These are phyloP conservation scores for Vigna trinervia DNA, from an alignment of 306 rosid genomes.

Conservation along the genomic window DNA sequence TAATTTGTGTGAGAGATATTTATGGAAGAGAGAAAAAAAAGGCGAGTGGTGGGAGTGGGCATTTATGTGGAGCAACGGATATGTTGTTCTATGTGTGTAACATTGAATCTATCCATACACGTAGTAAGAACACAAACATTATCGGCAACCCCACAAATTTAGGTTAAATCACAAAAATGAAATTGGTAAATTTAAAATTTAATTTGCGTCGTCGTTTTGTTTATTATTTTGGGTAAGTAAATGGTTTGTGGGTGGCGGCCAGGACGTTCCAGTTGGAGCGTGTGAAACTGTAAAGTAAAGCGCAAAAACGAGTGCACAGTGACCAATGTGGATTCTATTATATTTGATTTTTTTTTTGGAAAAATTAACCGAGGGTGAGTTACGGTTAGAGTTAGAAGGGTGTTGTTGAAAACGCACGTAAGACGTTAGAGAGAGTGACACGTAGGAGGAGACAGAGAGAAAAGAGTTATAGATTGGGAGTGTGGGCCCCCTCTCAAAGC, in stretches of 20 bases:
- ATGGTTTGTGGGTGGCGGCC: background rate
- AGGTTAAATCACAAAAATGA: too few relatives aligned
- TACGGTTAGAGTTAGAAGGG: background rate
- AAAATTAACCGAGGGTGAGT: background rate
- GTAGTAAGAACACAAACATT: too few relatives aligned
- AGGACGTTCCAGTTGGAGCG: background rate
- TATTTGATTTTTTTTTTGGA: background rate
- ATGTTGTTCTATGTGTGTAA: too few relatives aligned
- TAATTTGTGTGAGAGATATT: background rate
- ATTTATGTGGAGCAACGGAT: background rate
- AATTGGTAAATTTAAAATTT: too few relatives aligned
- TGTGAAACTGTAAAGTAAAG: slow-evolving; percentile 32
- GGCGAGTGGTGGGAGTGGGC: background rate
- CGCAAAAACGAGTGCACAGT: slow-evolving; percentile 28
- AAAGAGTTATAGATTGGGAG: background rate
- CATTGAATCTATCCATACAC: too few relatives aligned
- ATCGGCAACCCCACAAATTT: too few relatives aligned
- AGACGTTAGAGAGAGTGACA: slow-evolving; percentile 2
- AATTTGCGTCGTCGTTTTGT: too few relatives aligned
- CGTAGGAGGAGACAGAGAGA: slow-evolving; percentile 24
- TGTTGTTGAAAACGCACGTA: background rate
- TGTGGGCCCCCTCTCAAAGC: background rate
- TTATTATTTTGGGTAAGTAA: too few relatives aligned
- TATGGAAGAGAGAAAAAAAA: background rate
- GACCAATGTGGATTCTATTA: slow-evolving; percentile 33